Base-by-base conservation (phyloP, 208 protist species). In the Naegleria fowleri region DNA sequence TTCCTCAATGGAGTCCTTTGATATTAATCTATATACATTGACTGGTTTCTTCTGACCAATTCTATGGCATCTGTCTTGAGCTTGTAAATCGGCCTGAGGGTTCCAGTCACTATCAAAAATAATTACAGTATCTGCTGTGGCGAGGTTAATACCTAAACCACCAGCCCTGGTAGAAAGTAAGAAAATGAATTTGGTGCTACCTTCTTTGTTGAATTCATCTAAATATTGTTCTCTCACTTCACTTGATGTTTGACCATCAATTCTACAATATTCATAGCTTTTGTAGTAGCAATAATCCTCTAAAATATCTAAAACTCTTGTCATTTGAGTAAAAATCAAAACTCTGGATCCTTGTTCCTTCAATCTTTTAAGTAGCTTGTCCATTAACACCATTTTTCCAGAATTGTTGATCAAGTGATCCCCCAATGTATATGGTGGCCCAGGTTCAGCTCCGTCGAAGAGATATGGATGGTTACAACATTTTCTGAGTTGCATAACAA, bases 81-180 rank as follows among this genome's bases (percentile, higher is more conserved):
- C 99, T 93, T 99, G 99, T 83, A 99, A 92, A 93, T 99, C 99
- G 93, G 98, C 97, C 94, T 99, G 97, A 86, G 97, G 97, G 93
- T 99, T 99, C 98, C 98, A 99, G 93, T 99, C 99, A 11, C 93
- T 96, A 94, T 99, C 99, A 93, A 98, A 99, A 40, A 99, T 92
- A 91, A 99, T 97, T 76, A 99, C 98, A 83, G 97, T 96, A 93
- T 99, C 99, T 5, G 99, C 99, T 16, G 98, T 99, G 91, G 98
- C 97, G 43, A 99, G 93, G 92, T 99, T 99, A 92, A 99, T 99
- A 92, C 99, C 99, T 6, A 99, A 95, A 89, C 99, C 99, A 87
- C 99, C 99, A 11, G 99, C 98, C 51, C 98, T 95, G 0, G 99
- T 99, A 38, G 97, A 99, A 0, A 99, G 94, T 13, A 99, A 87